phyloP scores from a whole-genome alignment of 345 rosid species.

The Leavenworthia alabamica region DNA sequence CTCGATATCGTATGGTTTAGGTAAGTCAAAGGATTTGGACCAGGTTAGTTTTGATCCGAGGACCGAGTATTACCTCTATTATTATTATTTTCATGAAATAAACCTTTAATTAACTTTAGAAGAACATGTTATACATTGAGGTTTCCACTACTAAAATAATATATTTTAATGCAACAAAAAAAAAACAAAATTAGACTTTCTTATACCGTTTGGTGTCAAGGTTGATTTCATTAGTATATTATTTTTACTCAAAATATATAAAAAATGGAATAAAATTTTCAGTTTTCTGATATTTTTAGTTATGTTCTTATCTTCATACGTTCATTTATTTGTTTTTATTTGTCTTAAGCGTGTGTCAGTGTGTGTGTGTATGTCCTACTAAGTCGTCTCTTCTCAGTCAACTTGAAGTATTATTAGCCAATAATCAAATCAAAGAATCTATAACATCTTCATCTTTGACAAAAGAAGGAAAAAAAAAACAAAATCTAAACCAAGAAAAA shows the following conservation, averaged over 20 bases:
- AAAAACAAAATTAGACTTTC: not conserved
- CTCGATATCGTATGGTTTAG: not conserved
- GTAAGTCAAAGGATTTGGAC: not conserved
- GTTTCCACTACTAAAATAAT: too few species aligned
- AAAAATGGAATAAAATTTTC: not conserved
- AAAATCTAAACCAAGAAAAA: too few species aligned
- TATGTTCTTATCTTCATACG: not conserved
- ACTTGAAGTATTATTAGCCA: conserved; percentile 7
- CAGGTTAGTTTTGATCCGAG: not conserved
- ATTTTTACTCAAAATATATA: not conserved
- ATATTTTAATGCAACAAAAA: too few species aligned
- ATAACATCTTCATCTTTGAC: too few species aligned
- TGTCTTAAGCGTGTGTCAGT: not conserved
- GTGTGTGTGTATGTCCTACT: not conserved
- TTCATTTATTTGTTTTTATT: not conserved
- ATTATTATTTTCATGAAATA: not conserved
- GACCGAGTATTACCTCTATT: too few species aligned
- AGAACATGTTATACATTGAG: too few species aligned
- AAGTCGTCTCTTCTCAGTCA: not conserved
- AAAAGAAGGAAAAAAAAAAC: too few species aligned
- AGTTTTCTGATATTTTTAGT: not conserved
- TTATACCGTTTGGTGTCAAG: not conserved
- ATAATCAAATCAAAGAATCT: not conserved
- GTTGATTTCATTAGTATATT: not conserved
- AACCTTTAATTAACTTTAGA: not conserved